Base-by-base conservation (phyloP, 768 basidiomycete genomes). In the Mrakia frigida region DNA sequence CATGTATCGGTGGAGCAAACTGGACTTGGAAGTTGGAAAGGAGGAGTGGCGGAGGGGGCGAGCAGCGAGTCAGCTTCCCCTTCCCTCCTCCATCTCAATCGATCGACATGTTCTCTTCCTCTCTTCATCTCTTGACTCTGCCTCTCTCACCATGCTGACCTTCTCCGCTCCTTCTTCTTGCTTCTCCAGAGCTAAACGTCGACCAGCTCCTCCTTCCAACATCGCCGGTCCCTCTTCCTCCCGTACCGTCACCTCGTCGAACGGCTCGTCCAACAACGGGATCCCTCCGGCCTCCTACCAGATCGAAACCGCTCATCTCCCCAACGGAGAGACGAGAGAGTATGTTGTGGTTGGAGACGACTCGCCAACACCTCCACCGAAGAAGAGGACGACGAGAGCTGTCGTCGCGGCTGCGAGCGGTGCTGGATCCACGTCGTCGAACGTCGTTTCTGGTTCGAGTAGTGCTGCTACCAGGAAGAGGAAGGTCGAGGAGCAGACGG, bases 281-380 rank as follows among this genome's bases (percentile, higher is more conserved):
- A 10, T 31, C 28, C 60, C 31, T 5, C 65, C 14, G 10, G 37
- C 61, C 31, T 43, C 35, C 1, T 60, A 59, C 67, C 69, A 75
- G 68, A 68, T 75, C 37, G 74, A 75, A 41, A 60, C 43, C 46
- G 67, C 68, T 10, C 53, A 75, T 31, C 74, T 75, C 28, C 56
- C 74, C 16, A 70, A 52, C 16, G 74, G 74, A 18, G 68, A 60
- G 46, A 68, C 68, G 14, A n/a, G 68, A 3, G 74, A 75, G 41
- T 67, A 70, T 28, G 60, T 75, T 18, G 69, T 75, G 31, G 56
- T 75, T 23, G 46, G 11, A 21, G 74, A 75, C 41, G 74, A 75
- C 68, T 65, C 73, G 11, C 61, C 61, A 5, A 61, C 73, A 28
- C 73, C 73, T 13, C 63, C 73, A 9, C 60, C 60, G 18, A n/a